A percentile compares a stretch with the other conserved stretches of the same genome.
These are phyloP conservation scores for Beauveria sp. DNA, from an alignment of 2,329 filamentous ascomycete species.

Conservation along the genomic window DNA sequence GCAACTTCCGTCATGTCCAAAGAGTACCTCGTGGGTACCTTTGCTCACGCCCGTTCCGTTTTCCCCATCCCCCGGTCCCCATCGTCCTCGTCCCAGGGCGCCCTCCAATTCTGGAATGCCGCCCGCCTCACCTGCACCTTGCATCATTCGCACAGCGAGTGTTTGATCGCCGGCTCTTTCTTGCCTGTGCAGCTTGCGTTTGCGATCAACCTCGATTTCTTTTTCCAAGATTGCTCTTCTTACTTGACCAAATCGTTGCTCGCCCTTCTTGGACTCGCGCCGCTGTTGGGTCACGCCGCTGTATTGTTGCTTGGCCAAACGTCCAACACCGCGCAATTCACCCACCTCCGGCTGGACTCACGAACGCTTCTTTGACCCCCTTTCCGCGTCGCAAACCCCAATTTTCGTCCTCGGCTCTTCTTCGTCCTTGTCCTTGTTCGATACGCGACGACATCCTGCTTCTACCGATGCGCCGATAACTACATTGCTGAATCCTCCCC, in stretches of 20 bases:
- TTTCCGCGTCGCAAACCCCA: background rate
- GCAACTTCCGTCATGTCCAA: background rate
- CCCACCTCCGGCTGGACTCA: background rate
- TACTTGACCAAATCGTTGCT: background rate
- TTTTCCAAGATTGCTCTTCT: background rate
- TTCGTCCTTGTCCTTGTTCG: background rate
- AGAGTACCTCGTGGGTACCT: conserved; percentile 1
- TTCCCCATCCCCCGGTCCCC: background rate
- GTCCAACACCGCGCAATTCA: background rate
- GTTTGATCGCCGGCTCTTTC: background rate
- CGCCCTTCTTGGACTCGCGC: background rate
- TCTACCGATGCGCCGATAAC: conserved; percentile 3
- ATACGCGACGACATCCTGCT: background rate
- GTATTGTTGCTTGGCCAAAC: background rate
- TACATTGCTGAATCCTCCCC: background rate
- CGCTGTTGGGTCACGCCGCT: background rate
- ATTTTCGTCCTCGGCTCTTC: background rate
- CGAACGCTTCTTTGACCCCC: background rate
- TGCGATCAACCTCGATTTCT: background rate
- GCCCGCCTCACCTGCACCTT: background rate
- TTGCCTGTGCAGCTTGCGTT: background rate
- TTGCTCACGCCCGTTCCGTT: background rate
- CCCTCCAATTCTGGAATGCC: background rate
- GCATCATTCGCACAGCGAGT: conserved; percentile 4
- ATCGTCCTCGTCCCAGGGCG: background rate